These are phyloP conservation scores for Geosmithia flava DNA, from an alignment of 2,329 filamentous ascomycete genomes.

Conservation along the genomic window DNA sequence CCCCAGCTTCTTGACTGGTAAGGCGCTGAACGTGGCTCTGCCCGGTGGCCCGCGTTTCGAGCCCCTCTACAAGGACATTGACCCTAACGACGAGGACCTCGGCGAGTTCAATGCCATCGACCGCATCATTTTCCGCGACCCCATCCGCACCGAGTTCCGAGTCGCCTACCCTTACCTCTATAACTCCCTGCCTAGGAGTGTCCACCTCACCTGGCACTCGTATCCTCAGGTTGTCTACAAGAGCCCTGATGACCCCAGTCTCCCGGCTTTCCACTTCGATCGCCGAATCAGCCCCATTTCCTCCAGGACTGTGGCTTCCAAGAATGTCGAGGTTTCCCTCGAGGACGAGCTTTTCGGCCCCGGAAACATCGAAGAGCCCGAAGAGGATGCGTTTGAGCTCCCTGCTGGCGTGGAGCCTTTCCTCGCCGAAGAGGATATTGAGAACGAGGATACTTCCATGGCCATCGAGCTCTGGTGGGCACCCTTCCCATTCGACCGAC, in stretches of 20 bases:
- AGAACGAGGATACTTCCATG: slow-evolving; percentile 77
- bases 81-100: slow-evolving; percentile 98
- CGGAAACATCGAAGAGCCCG: slow-evolving; percentile 58
- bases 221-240: slow-evolving; percentile 88
- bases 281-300: slow-evolving; percentile 97
- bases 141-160: slow-evolving; percentile 89
- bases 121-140: slow-evolving; percentile 93
- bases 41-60: slow-evolving; percentile 97
- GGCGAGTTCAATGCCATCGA: slow-evolving; percentile 99
- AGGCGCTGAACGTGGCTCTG: slow-evolving; percentile 92
- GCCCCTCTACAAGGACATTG: slow-evolving; percentile 94
- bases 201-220: slow-evolving; percentile 88
- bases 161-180: slow-evolving; percentile 93
- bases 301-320: slow-evolving; percentile 82
- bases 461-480: slow-evolving; percentile 98
- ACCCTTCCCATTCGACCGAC: slow-evolving; percentile 86
- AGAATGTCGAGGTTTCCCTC: slow-evolving; percentile 83
- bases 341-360: slow-evolving; percentile 88
- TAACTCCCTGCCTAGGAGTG: slow-evolving; percentile 89
- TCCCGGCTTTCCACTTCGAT: slow-evolving; percentile 96
- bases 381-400: slow-evolving; percentile 78
- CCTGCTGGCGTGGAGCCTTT: slow-evolving; percentile 76
- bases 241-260: slow-evolving; percentile 71
- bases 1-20: slow-evolving; percentile 89
- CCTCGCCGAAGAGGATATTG: slow-evolving; percentile 76